Conservation (phyloP, 805 yeast species). For the Candida palmyrensis region DNA sequence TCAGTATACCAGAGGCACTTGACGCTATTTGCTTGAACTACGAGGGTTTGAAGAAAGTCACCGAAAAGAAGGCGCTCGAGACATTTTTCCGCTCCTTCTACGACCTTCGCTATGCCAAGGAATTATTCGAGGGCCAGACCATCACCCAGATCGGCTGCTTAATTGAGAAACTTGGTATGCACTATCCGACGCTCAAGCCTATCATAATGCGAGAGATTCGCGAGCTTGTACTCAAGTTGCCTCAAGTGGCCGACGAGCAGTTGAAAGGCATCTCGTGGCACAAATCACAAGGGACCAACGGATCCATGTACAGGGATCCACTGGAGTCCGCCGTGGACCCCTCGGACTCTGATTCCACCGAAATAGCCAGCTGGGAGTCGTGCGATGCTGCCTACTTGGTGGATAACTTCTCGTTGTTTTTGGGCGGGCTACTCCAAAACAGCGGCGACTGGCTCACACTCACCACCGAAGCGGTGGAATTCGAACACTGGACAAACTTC, state of each 20-base stretch:
- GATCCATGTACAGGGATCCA: constrained; percentile 35
- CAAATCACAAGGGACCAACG: too few species aligned
- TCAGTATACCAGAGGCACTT: constrained; percentile 65
- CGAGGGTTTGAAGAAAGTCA: constrained; percentile 60
- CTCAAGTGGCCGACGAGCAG: constrained; percentile 25
- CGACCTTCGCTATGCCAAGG: constrained; percentile 45
- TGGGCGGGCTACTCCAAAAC: constrained; percentile 49
- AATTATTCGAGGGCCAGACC: constrained; percentile 44
- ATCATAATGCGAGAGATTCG: constrained; percentile 46
- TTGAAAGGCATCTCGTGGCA: too few species aligned
- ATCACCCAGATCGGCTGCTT: constrained; percentile 57
- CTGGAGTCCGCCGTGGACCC: constrained; percentile 38
- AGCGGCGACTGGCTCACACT: constrained; percentile 43
- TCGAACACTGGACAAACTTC: constrained; percentile 43
- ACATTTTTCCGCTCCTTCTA: constrained; percentile 48
- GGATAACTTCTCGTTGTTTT: constrained; percentile 47
- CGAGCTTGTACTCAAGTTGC: constrained; percentile 40
- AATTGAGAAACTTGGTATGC: constrained; percentile 78
- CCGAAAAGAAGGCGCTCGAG: constrained; percentile 31
- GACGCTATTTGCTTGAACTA: constrained; percentile 80
- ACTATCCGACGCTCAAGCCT: constrained; percentile 70
- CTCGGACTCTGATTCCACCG: constrained; percentile 36
- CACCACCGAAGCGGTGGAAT: constrained; percentile 30
- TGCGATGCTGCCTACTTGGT: constrained; percentile 41
- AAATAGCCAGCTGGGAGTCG: constrained; percentile 50